phyloP scores from a whole-genome alignment of 139 green algal species.

The Asterochloris erici region DNA sequence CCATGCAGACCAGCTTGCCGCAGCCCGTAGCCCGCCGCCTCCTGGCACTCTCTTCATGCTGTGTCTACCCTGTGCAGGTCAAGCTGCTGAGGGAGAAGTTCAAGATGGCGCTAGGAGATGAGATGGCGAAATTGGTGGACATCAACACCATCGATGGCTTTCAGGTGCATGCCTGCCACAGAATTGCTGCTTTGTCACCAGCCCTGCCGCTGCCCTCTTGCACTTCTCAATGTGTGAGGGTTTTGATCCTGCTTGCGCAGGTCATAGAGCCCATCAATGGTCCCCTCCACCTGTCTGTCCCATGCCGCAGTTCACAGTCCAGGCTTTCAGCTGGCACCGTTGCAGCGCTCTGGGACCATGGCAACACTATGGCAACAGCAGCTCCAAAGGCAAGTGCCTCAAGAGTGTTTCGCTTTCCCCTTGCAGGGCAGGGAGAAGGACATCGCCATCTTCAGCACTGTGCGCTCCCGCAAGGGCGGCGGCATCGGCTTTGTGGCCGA shows the following conservation, averaged over 20 bases:
- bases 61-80: constrained; percentile 36
- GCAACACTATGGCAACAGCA: too few relatives aligned
- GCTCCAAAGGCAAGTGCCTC: too few relatives aligned
- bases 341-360: too few relatives aligned
- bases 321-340: too few relatives aligned
- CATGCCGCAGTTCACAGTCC: too few relatives aligned
- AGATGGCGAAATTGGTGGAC: constrained; percentile 65
- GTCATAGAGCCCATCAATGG: too few relatives aligned
- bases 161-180: constrained; percentile 38
- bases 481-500: constrained; percentile 84
- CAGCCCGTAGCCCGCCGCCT: too few relatives aligned
- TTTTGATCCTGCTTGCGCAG: too few relatives aligned
- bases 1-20: too few relatives aligned
- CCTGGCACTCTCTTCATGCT: too few relatives aligned
- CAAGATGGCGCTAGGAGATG: constrained; percentile 50
- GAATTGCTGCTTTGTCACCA: not conserved
- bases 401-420: not conserved
- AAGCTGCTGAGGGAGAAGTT: constrained; percentile 66
- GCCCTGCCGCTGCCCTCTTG: not conserved
- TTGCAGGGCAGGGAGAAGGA: constrained; percentile 88
- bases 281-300: too few relatives aligned
- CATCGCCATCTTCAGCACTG: constrained; percentile 77
- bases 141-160: constrained; percentile 96
- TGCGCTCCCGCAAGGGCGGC: constrained; percentile 37
- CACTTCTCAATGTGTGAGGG: too few relatives aligned